Base-by-base conservation (phyloP, 1,284 basidiomycete genomes). In the Crucibulum cyathiforme region DNA sequence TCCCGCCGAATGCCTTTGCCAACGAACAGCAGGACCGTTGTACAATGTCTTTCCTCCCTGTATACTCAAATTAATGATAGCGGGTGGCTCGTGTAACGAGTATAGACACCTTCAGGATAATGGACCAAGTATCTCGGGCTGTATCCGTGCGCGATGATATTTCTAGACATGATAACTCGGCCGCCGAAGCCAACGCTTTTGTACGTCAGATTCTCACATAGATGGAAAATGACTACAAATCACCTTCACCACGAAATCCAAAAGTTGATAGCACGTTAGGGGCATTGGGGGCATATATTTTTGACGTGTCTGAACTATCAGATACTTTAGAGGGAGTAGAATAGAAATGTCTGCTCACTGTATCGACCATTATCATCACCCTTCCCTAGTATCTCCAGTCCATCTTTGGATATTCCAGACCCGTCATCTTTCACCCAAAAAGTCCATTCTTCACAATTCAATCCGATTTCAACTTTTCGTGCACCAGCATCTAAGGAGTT, bases 221-320 rank as follows among this genome's bases (percentile, higher is more conserved):
- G 24, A 38, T 46, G 56, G 15, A 15, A 1, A 51, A 45, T 37
- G 46, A 49, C 46, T 41, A 61, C 19, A n/a, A 48, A 35, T 57
- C 67, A 93, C 94, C 94, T 90, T 96, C 95, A 37, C 95, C 95
- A 61, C 94, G 86, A 76, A 94, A 96, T 0, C 95, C 95, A 77
- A 95, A 95, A 2, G 88, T 90, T 8, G 82, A 81, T n/a, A 83
- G 68, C 2, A 81, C 72, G 58, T 82, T 82, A 50, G 89, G 69
- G 1, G 83, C 82, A 48, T 80, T 74, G 36, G 77, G 69, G 1
- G 75, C 74, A 69, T 90, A 88, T n/a, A 82, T 80, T 72, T 94
- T 94, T 2, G 92, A 93, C 5, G 90, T 90, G 60, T 81, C 92
- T 90, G 50, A 8, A 38, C 49, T 43, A 48, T 46, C 19, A 36